Conservation (phyloP, 2,329 filamentous ascomycete genomes). For the Fusarium heterosporum region DNA sequence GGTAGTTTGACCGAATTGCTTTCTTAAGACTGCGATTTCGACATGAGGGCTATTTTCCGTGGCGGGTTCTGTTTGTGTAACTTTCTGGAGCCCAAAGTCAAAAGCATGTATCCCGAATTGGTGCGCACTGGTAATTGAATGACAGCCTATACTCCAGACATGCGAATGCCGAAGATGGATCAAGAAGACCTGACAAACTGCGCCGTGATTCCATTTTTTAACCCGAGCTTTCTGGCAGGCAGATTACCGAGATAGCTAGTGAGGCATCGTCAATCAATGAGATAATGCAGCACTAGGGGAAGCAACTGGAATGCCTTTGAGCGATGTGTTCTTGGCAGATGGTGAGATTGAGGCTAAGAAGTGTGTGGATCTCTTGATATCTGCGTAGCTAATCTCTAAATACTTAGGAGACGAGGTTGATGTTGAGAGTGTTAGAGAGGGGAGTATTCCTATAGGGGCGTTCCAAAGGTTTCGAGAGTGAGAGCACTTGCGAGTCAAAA, state of each 20-base stretch:
- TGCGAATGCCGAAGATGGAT: constrained; percentile 6
- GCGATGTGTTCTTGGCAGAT: background rate
- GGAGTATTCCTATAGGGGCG: background rate
- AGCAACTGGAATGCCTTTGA: background rate
- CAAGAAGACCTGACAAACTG: constrained; percentile 17
- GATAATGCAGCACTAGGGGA: background rate
- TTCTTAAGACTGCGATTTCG: background rate
- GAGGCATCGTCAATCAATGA: constrained; percentile 1
- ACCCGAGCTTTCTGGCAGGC: background rate
- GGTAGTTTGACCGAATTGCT: background rate
- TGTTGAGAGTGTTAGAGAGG: background rate
- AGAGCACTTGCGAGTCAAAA: background rate
- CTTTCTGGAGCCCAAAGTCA: constrained; percentile 14
- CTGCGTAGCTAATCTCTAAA: constrained; percentile 1
- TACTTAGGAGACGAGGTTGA: constrained; percentile 10
- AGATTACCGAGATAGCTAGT: background rate
- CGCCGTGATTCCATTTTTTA: constrained; percentile 1
- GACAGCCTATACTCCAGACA: background rate
- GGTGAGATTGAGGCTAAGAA: background rate
- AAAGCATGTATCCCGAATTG: constrained; percentile 1
- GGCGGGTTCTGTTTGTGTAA: constrained; percentile 21
- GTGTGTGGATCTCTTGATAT: background rate
- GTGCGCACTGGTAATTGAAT: background rate
- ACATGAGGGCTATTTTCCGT: constrained; percentile 14
- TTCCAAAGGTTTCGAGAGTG: background rate